Conservation (phyloP, 805 yeast genomes). For the Ogataea pignaliae region DNA sequence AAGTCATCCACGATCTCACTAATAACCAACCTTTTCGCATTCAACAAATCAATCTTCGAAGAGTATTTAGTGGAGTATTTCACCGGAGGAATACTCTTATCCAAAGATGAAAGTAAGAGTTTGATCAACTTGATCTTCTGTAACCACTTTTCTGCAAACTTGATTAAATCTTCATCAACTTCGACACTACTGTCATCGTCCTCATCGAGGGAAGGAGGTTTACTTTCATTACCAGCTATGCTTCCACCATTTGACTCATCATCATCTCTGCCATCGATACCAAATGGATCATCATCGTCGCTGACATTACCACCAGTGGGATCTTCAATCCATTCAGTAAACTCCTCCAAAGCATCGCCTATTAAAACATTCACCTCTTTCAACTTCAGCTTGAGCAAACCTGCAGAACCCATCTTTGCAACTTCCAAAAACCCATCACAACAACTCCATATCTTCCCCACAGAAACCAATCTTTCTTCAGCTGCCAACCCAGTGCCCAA, state of each 20-base stretch:
- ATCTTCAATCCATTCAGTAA: conserved; percentile 63
- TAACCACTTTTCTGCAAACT: conserved; percentile 45
- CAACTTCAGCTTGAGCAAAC: conserved; percentile 45
- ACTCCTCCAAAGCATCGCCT: conserved; percentile 62
- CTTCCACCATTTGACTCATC: conserved; percentile 12
- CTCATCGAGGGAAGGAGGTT: conserved; percentile 7
- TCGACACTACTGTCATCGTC: conserved; percentile 25
- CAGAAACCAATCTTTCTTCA: conserved; percentile 43
- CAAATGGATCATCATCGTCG: conserved; percentile 56
- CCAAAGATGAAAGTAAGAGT: conserved; percentile 52
- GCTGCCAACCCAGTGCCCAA: too few species aligned
- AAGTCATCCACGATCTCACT: conserved; percentile 52
- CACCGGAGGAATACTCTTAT: conserved; percentile 49
- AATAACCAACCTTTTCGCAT: conserved; percentile 37
- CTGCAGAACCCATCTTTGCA: conserved; percentile 47
- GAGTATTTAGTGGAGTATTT: conserved; percentile 30
- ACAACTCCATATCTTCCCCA: conserved; percentile 69
- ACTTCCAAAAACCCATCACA: conserved; percentile 47
- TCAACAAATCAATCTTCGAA: conserved; percentile 42
- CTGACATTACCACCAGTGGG: conserved; percentile 44
- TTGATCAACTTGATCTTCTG: conserved; percentile 52
- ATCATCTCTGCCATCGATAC: conserved; percentile 21
- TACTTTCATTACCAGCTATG: conserved; percentile 14
- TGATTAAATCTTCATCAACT: conserved; percentile 16
- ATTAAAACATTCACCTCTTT: conserved; percentile 42